Evolutionary conservation across 768 basidiomycete species (phyloP), one percentile per base, ranked within the genome.

Genomic region (Boletus rex-veris): DNA sequence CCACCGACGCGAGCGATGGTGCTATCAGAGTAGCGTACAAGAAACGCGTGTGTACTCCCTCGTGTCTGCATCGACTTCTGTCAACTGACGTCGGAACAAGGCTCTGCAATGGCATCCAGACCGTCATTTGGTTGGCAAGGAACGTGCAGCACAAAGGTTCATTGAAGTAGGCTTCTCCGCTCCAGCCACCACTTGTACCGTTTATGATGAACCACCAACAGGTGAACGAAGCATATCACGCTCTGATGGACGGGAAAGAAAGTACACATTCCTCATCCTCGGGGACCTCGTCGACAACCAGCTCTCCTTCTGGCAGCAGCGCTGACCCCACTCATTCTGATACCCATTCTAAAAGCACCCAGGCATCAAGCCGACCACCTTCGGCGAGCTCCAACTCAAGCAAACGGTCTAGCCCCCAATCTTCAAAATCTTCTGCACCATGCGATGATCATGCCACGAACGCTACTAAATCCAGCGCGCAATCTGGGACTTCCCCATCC

Each of bases 41-140:
- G 71, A 79, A 75, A 66, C 73, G 81, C 72, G 85, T 85, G 71
- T 61, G 73, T 65, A 28, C 39, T 54, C 48, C 35, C 49, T 57
- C 55, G 52, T 35, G 33, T 35, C 12, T 55, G 52, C 50, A 63
- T 68, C 50, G 57, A 11, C 61, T 59, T 70, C 52, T 62, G 54
- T 61, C 45, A 45, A 40, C 58, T 61, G 50, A 61, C 19, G 31
- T 48, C 33, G 30, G 9, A 55, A 36, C 31, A 57, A 80, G 84
- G 84, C 82, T 58, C 71, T 86, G 51, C 77, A 75, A 62, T 87
- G 84, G 83, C 84, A 86, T 59, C 84, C 84, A 57, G 84, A 86
- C 69, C 83, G 82, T 55, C 81, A 83, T 67, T 60, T 67, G 19
- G 67, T 74, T 26, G 74, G 78, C 54, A 81, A 78, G 63, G 79